Percentiles rank a stretch among this genome's conserved stretches.
Evolutionary conservation across 2,329 filamentous ascomycete genomes (phyloP).

Genomic region (Ascosphaera acerosa): DNA sequence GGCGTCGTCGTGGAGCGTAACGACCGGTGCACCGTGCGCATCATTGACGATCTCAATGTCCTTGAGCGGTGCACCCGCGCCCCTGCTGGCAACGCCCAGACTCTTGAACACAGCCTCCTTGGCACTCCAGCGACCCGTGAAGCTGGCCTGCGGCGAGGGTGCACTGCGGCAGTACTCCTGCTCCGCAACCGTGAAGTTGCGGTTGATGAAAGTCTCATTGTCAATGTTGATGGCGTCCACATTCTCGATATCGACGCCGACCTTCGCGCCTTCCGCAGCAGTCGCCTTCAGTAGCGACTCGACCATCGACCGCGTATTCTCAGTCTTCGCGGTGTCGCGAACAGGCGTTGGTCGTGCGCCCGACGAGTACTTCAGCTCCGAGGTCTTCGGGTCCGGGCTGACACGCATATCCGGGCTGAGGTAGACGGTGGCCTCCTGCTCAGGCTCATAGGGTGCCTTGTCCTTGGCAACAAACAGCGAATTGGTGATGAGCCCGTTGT

Average conservation of each 20-base stretch:
- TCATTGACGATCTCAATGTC: conserved; percentile 83
- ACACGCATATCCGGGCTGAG: conserved; percentile 87
- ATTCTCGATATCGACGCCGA: conserved; percentile 86
- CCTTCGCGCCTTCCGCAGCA: conserved; percentile 39
- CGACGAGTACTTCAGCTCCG: conserved; percentile 46
- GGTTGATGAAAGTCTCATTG: conserved; percentile 80
- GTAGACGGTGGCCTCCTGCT: conserved; percentile 66
- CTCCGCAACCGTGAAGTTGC: conserved; percentile 76
- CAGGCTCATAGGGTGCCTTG: conserved; percentile 69
- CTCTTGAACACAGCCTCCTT: conserved; percentile 99
- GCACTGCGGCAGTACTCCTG: conserved; percentile 67
- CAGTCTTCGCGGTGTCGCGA: conserved; percentile 24
- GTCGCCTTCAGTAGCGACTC: conserved; percentile 48
- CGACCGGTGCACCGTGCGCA: conserved; percentile 56
- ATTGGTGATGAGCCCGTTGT: conserved; percentile 96
- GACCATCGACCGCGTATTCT: conserved; percentile 48
- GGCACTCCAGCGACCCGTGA: conserved; percentile 85
- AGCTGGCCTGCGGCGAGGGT: conserved; percentile 61
- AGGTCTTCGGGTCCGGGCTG: conserved; percentile 59
- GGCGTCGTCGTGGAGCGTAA: conserved; percentile 70
- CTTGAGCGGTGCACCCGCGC: conserved; percentile 68
- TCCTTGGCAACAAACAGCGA: conserved; percentile 89
- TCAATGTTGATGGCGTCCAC: conserved; percentile 70
- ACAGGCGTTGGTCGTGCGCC: conserved; percentile 49
- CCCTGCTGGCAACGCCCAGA: conserved; percentile 62